Conservation (phyloP, 108 stramenopile species). For the Nitzschia sp. region DNA sequence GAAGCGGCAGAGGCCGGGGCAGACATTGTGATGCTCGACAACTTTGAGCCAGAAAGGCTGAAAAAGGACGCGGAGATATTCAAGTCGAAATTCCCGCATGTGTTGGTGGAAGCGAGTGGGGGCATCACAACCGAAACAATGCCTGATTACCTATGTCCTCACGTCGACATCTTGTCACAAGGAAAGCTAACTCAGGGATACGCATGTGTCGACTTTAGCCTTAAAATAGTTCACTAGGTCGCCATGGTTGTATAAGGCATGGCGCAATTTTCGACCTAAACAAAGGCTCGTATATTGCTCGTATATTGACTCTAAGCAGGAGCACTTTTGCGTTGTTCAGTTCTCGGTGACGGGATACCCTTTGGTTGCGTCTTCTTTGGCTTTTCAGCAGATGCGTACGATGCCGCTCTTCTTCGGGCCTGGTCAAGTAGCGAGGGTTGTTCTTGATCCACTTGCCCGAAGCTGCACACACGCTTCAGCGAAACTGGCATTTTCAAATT, state of each 20-base stretch:
- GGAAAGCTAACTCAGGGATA: slow-evolving; percentile 99
- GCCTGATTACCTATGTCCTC: slow-evolving; percentile 74
- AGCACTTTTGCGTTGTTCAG: background rate
- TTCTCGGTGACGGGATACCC: background rate
- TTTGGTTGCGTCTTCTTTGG: background rate
- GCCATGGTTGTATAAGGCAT: background rate
- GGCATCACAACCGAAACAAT: slow-evolving; percentile 96
- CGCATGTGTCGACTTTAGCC: slow-evolving; percentile 91
- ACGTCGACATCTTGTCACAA: slow-evolving; percentile 96
- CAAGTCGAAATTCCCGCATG: slow-evolving; percentile 87
- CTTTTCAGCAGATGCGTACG: slow-evolving; percentile 30
- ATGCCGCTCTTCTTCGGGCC: slow-evolving; percentile 45
- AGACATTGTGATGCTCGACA: slow-evolving; percentile 98
- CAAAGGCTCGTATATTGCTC: background rate
- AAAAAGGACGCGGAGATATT: slow-evolving; percentile 79
- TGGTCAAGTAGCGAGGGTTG: slow-evolving; percentile 61
- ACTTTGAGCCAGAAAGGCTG: slow-evolving; percentile 85
- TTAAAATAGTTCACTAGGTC: slow-evolving; percentile 78
- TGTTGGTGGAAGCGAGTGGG: slow-evolving; percentile 96
- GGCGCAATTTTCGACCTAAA: background rate
- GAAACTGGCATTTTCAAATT: background rate
- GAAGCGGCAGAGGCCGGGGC: slow-evolving; percentile 93
- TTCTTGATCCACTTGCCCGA: slow-evolving; percentile 49
- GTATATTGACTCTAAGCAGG: no score
- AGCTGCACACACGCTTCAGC: slow-evolving; percentile 46